Base-by-base conservation (phyloP, 148 eudicot species). In the Talinum fruticosum region DNA sequence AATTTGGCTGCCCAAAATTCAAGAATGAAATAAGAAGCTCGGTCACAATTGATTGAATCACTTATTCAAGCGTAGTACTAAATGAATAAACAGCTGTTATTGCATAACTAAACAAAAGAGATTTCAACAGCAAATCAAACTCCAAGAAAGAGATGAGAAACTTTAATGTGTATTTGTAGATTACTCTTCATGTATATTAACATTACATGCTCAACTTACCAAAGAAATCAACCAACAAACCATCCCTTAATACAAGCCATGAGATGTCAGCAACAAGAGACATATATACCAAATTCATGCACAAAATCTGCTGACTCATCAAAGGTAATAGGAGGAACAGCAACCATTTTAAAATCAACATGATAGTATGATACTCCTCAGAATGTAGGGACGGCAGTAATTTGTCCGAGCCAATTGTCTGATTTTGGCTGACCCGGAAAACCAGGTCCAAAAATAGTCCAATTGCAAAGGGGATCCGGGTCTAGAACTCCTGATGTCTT, bases 1-100 rank as follows among this genome's bases (percentile, higher is more conserved):
- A 96, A 82, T 96, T 96, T 67, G 99, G 97, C 99, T 96, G 96
- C 91, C 87, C 51, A 78, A 73, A 75, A 74, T 74, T 35, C 65
- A 73, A 35, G 18, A 47, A 23, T 4, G 49, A 69, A 59, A 28
- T 72, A 24, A 82, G 66, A 59, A 78, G 54, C 69, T 72, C 69
- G 53, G 34, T 71, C 4, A 24, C 66, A 62, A 51, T 16, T 5
- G 21, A 51, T 51, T 13, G 32, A 13, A n/a, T 10, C 30, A 65
- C 68, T 41, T 36, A 73, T 35, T 64, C 45, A 72, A 73, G 54
- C 72, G 38, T 76, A 66, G 14, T 66, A 1, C 51, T 26, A 24
- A 67, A 24, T 37, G 10, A 36, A 21, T 36, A 45, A 71, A 10
- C 47, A 37, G 41, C 59, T 33, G 45, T 33, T 62, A 62, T 62